Base-by-base conservation (phyloP, 2,329 filamentous ascomycete species). In the Chaetomiaceae sp. region DNA sequence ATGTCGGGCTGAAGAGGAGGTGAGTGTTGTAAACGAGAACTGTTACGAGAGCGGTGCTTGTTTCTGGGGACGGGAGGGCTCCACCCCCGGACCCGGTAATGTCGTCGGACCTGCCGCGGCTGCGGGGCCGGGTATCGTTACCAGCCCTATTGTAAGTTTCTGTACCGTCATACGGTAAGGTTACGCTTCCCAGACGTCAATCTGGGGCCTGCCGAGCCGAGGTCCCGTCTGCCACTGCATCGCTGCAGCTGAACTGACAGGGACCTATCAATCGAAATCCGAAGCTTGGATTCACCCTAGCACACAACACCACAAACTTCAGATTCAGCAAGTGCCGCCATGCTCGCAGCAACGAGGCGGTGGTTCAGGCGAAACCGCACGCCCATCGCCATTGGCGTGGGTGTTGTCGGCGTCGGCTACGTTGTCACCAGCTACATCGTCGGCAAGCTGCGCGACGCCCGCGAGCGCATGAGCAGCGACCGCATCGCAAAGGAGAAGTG, bases 401-500 rank as follows among this genome's bases (percentile, higher is more conserved):
- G 91, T 60, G 82, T 97, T 61, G 75, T 96, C 61, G 91, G 92
- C 62, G 89, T 88, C 49, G 91, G 91, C 61, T 99, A 99, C 72
- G 75, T 96, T 56, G 91, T 88, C 52, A 90, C 89, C 36, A 91
- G 96, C 71, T 99, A 96, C 85, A 83, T 96, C 62, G 72, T 96
- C 66, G 82, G 81, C 65, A 97, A 96, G 79, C 85, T 97, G 66
- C 87, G 87, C 61, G 91, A 97, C 72, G 91, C 92, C 64, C 85
- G 91, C 62, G 91, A 96, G 80, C 91, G 92, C 70, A 95, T 96
- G 89, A 91, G 88, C 72, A 92, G 90, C 71, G 94, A 97, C 67
- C 85, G 91, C 65, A 95, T 96, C 68, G 89, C 92, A 48, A 91
- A 92, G 70, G 94, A 99, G 75, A 99, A 99, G 92, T 96, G 75